Conservation (phyloP, 2,329 filamentous ascomycete genomes). For the Arthrobotrys sinensis region DNA sequence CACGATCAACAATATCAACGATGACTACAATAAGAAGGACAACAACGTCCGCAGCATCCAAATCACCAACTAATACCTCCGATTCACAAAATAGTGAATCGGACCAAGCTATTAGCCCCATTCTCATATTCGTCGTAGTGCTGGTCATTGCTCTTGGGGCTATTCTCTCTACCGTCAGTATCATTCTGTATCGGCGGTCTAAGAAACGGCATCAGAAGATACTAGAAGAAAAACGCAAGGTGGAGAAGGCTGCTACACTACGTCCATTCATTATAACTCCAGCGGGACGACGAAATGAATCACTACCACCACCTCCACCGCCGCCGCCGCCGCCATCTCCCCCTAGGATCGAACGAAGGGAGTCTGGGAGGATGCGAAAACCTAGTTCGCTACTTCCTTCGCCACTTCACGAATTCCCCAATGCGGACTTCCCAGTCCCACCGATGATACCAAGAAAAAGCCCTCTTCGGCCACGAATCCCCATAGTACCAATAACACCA, state of each 20-base stretch:
- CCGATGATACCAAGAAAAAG: slow-evolving; percentile 34
- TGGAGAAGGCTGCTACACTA: background rate
- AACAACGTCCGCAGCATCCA: slow-evolving; percentile 3
- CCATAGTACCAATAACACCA: slow-evolving; percentile 6
- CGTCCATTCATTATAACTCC: slow-evolving; percentile 7
- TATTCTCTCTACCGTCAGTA: slow-evolving; percentile 21
- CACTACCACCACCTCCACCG: slow-evolving; percentile 7
- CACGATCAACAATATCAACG: slow-evolving; percentile 9
- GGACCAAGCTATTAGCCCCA: slow-evolving; percentile 26
- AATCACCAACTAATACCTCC: background rate
- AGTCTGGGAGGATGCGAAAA: slow-evolving; percentile 32
- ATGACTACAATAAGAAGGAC: slow-evolving; percentile 15
- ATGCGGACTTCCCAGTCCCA: slow-evolving; percentile 39
- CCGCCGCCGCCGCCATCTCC: slow-evolving; percentile 16
- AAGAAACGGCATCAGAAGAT: slow-evolving; percentile 31
- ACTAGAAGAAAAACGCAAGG: slow-evolving; percentile 5
- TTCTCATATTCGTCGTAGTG: slow-evolving; percentile 38
- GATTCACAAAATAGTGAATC: slow-evolving; percentile 4
- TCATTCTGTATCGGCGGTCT: slow-evolving; percentile 40
- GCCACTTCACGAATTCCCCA: slow-evolving; percentile 41
- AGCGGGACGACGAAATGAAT: slow-evolving; percentile 9
- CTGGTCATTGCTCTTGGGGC: slow-evolving; percentile 42
- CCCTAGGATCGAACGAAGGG: background rate
- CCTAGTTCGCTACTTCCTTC: slow-evolving; percentile 48
- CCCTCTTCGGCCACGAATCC: slow-evolving; percentile 17